These are phyloP conservation scores for Terana coerulea DNA, from an alignment of 768 basidiomycete species.

Conservation along the genomic window DNA sequence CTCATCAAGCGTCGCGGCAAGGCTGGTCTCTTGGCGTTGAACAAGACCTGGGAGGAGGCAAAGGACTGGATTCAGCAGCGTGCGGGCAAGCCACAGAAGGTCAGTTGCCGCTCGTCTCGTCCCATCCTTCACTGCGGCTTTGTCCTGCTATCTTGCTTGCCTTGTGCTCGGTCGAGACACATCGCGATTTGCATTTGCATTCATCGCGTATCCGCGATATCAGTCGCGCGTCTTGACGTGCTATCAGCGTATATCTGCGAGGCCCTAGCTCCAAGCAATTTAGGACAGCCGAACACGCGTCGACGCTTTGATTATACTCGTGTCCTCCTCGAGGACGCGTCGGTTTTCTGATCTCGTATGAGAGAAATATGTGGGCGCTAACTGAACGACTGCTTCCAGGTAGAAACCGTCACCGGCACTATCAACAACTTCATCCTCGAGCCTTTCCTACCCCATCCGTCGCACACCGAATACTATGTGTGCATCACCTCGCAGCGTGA, in stretches of 20 bases:
- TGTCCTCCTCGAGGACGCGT: slow-evolving; percentile 13
- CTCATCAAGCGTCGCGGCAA: slow-evolving; percentile 99
- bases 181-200: background rate
- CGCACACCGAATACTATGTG: slow-evolving; percentile 95
- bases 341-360: slow-evolving; percentile 12
- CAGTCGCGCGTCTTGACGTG: background rate
- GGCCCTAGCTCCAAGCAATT: too few species aligned
- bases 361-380: slow-evolving; percentile 10
- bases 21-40: slow-evolving; percentile 90
- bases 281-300: background rate
- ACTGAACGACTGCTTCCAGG: slow-evolving; percentile 42
- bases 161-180: background rate
- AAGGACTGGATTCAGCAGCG: slow-evolving; percentile 82
- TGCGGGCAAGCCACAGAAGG: slow-evolving; percentile 92
- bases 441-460: slow-evolving; percentile 96
- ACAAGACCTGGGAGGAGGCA: slow-evolving; percentile 89
- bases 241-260: too few species aligned
- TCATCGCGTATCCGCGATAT: background rate
- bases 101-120: slow-evolving; percentile 32
- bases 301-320: background rate
- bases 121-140: slow-evolving; percentile 6
- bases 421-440: slow-evolving; percentile 98
- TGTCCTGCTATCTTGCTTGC: background rate
- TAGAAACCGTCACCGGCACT: slow-evolving; percentile 91
- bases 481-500: slow-evolving; percentile 96